phyloP scores from a whole-genome alignment of 768 basidiomycete genomes.

The Ephemerocybe angulata region DNA sequence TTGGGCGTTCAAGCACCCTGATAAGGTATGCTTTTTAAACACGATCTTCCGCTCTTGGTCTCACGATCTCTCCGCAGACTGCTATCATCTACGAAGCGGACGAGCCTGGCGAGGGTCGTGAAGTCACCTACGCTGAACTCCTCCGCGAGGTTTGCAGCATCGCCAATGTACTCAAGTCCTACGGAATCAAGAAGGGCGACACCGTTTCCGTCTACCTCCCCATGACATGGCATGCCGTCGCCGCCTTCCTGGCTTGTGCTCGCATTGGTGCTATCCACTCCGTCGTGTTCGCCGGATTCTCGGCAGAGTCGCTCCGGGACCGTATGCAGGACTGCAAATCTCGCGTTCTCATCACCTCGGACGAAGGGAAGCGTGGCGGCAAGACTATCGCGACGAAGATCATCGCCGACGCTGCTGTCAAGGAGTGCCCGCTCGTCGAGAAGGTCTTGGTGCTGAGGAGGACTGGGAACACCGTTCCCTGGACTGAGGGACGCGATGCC shows the following conservation, averaged over 20 bases:
- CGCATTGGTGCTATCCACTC: conserved; percentile 96
- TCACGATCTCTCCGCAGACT: conserved; percentile 42
- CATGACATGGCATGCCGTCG: conserved; percentile 94
- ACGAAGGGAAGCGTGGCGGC: conserved; percentile 92
- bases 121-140: conserved; percentile 80
- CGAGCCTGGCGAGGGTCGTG: conserved; percentile 76
- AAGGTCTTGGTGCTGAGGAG: conserved; percentile 87
- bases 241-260: conserved; percentile 96
- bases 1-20: conserved; percentile 87
- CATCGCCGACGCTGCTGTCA: conserved; percentile 89
- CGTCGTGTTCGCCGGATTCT: conserved; percentile 97
- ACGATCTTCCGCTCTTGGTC: neutral
- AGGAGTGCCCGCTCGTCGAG: conserved; percentile 79
- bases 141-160: conserved; percentile 84
- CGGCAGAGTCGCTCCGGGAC: conserved; percentile 90
- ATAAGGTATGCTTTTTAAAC: conserved; percentile 49
- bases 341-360: conserved; percentile 90
- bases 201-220: conserved; percentile 91
- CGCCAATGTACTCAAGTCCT: conserved; percentile 86
- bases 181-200: conserved; percentile 94
- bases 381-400: conserved; percentile 92
- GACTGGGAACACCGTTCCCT: conserved; percentile 79
- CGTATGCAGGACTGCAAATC: conserved; percentile 86
- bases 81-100: conserved; percentile 99
- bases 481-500: conserved; percentile 79